phyloP scores from a whole-genome alignment of 1,284 basidiomycete genomes.

The Ganoderma sp. region DNA sequence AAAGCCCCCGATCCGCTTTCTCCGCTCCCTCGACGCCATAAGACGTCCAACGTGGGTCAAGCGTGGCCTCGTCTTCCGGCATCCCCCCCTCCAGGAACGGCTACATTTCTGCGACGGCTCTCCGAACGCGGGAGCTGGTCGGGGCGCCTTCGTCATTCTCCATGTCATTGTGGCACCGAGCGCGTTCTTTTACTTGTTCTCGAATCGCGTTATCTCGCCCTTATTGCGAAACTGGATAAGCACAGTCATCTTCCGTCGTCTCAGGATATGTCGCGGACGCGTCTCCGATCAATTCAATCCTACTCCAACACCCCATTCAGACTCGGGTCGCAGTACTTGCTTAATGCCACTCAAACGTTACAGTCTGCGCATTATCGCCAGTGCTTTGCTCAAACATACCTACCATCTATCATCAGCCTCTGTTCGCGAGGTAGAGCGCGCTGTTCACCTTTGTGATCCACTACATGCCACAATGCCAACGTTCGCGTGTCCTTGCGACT shows the following conservation, averaged over 20 bases:
- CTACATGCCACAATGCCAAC: neutral
- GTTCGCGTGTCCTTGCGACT: neutral
- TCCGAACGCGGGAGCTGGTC: neutral
- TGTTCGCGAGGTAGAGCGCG: neutral
- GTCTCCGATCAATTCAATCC: neutral
- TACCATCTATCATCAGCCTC: neutral
- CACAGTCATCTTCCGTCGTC: neutral
- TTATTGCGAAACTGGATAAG: neutral
- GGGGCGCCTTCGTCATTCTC: neutral
- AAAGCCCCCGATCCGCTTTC: constrained; percentile 10
- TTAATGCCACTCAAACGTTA: neutral
- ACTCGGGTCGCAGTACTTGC: no score
- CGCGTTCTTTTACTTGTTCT: neutral
- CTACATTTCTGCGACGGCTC: neutral
- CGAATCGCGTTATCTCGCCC: neutral
- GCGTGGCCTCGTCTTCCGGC: constrained; percentile 1
- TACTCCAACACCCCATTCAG: no score
- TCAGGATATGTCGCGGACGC: no score
- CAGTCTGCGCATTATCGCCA: neutral
- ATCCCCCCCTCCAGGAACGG: neutral
- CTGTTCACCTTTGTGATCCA: neutral
- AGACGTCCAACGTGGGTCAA: neutral
- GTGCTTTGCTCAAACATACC: neutral
- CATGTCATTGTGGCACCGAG: neutral
- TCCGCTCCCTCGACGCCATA: neutral